A percentile compares a stretch with the other conserved stretches of the same genome.
phyloP scores from a whole-genome alignment of 371 early-diverging fungal genomes.

The Saksenaea vasiformis region DNA sequence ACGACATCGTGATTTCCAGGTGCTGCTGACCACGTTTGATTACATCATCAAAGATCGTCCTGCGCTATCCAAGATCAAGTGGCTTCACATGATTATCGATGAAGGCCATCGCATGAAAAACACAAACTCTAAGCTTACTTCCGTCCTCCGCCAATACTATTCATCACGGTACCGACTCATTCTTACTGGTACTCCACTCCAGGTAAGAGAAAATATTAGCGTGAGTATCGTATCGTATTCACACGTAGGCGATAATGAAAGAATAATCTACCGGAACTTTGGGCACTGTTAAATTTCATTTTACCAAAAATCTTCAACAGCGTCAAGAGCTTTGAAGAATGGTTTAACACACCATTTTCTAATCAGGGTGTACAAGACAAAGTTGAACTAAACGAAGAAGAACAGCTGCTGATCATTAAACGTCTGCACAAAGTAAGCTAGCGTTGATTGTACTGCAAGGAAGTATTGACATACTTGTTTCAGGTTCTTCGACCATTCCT shows the following conservation, averaged over 20 bases:
- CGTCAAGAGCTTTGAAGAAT: conserved; percentile 95
- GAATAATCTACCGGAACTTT: conserved; percentile 99
- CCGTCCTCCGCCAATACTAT: conserved; percentile 84
- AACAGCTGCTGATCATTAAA: conserved; percentile 93
- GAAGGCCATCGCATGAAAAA: conserved; percentile 99
- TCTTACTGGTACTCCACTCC: conserved; percentile 99
- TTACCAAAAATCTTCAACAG: conserved; percentile 96
- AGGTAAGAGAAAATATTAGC: conserved; percentile 49
- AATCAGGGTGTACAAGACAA: conserved; percentile 85
- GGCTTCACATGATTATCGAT: conserved; percentile 97
- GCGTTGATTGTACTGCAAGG: background rate
- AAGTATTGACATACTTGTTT: background rate
- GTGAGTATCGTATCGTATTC: background rate
- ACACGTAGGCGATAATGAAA: conserved; percentile 17
- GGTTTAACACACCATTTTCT: conserved; percentile 97
- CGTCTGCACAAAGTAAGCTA: conserved; percentile 86
- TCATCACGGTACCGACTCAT: conserved; percentile 92
- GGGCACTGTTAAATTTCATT: conserved; percentile 98
- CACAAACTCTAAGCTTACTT: conserved; percentile 83
- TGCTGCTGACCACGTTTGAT: conserved; percentile 97
- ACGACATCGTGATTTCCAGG: conserved; percentile 84
- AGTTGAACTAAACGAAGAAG: conserved; percentile 96
- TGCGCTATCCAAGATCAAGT: conserved; percentile 84
- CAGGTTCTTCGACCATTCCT: conserved; percentile 96
- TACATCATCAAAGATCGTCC: conserved; percentile 94